Conservation (phyloP, 164 flowering plant species). For the Vitis rotundifolia region DNA sequence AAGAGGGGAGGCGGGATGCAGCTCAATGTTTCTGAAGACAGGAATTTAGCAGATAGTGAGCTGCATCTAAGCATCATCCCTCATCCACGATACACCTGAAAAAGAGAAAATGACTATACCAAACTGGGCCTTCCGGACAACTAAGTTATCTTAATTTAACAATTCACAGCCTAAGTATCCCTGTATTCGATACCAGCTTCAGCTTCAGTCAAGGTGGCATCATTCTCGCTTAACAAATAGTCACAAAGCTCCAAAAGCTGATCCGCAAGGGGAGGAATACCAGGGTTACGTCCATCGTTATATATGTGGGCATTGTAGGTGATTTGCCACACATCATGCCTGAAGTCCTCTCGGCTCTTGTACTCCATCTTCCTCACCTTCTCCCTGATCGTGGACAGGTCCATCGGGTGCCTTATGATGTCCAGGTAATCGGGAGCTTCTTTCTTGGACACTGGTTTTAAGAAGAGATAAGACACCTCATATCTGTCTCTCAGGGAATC, state of each 20-base stretch:
- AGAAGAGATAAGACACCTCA: slow-evolving; percentile 74
- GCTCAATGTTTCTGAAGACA: not conserved
- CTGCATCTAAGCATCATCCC: not conserved
- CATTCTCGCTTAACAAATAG: slow-evolving; percentile 46
- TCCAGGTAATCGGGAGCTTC: slow-evolving; percentile 92
- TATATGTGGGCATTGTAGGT: slow-evolving; percentile 74
- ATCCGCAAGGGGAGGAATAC: slow-evolving; percentile 96
- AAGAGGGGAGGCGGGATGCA: not conserved
- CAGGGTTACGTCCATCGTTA: slow-evolving; percentile 79
- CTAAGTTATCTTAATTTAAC: not conserved
- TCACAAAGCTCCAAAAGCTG: slow-evolving; percentile 89
- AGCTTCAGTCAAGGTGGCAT: slow-evolving; percentile 52
- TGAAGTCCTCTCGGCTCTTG: slow-evolving; percentile 65
- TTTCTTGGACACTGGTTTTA: slow-evolving; percentile 83
- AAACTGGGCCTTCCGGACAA: slow-evolving; percentile 33
- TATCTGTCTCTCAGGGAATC: slow-evolving; percentile 51
- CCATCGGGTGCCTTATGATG: slow-evolving; percentile 73
- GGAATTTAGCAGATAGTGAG: not conserved
- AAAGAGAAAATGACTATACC: not conserved
- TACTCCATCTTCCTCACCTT: slow-evolving; percentile 83
- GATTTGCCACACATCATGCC: slow-evolving; percentile 95
- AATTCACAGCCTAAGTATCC: slow-evolving; percentile 1
- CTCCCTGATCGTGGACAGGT: slow-evolving; percentile 82
- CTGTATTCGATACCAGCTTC: slow-evolving; percentile 63
- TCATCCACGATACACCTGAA: not conserved